Evolutionary conservation across 1,284 basidiomycete species (phyloP), one percentile per base, ranked within the genome.

Genomic region (Marasmius oreades): DNA sequence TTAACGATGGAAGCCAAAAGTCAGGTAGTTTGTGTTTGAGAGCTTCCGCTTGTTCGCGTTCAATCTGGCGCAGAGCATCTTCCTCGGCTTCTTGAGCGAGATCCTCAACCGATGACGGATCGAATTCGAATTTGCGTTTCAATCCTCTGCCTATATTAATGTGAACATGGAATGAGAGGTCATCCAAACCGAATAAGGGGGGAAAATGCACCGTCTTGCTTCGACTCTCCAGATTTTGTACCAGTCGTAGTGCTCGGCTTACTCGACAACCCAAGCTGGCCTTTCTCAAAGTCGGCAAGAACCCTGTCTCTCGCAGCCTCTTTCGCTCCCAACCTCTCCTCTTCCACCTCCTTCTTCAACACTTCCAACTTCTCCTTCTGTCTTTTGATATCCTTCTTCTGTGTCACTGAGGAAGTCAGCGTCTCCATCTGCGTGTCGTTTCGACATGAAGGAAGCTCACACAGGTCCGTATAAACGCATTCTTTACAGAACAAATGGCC

Each of bases 401-500:
- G 95, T n/a, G 80, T 77, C 59, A 95, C 86, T 91, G 65, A 42
- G 55, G 33, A 58, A 57, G 43, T 62, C 52, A 62, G 54, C 31
- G 20, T 50, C 28, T 10, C 28, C 10, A 50, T 31, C 33, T 36
- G 54, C 63, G n/a, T 59, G 50, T 26, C 28, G 23, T 28, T 46
- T 5, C 1, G 33, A 46, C 34, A 18, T 12, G 31, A 14, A n/a
- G 52, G 33, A 5, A 56, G 18, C 86, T 67, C 70, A 90, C 89
- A 69, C 31, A 92, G 79, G 67, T 91, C 90, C 0, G 85, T 82
- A 63, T 88, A 84, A 11, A 86, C 85, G 66, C 94, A 93, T 70
- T 95, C 93, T 65, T 90, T 92, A 79, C 95, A 98, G 71, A 90
- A 92, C 11, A 97, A 66, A 70, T 98, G 95, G 0, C 95, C 95